Evolutionary conservation across 768 basidiomycete species (phyloP), one percentile per base, ranked within the genome.

Genomic region (Pisolithus albus): DNA sequence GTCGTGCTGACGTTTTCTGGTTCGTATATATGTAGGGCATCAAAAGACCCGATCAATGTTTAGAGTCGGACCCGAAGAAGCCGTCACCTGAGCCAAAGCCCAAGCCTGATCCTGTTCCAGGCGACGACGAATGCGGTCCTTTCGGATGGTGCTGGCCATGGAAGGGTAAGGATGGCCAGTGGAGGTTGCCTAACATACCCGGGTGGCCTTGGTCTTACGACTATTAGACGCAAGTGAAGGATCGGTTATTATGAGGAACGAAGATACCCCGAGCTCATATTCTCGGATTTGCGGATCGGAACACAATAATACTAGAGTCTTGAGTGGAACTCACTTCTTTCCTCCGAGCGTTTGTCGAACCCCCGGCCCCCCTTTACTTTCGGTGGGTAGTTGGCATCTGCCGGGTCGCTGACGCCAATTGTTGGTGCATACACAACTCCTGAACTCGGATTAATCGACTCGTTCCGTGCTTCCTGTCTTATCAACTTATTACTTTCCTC

Each of bases 21-120:
- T 24, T 61, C 10, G 61, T 28, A 4, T 6, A 18, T 40, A 46
- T 23, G 21, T 48, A 80, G 70, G 80, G 77, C 39, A 60, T 52
- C 64, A 53, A 60, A 18, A 64, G 74, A n/a, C 77, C 77, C 19
- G 57, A 61, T 50, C 65, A 67, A 39, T 80, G 79, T 60, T 57
- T 51, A 0, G 21, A 34, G 34, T 34, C 52, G 1, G 30, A 30
- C 30, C 30, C 30, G 19, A 57, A 60, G 0, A 45, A 58, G 2
- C 62, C 57, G 0, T 37, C 56, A n/a, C 69, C 64, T 0, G 47
- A 56, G 38, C 68, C 64, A 0, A 44, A 43, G 9, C 71, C 71
- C 4, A 56, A 51, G 42, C 66, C 68, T 0, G 55, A 51, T 40
- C 66, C 68, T 0, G 61, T 51, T 7, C 73, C 72, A 3, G 68